Evolutionary conservation across 2,329 filamentous ascomycete species (phyloP), one percentile per base, ranked within the genome.

Genomic region (Mycosphaerella sp.): DNA sequence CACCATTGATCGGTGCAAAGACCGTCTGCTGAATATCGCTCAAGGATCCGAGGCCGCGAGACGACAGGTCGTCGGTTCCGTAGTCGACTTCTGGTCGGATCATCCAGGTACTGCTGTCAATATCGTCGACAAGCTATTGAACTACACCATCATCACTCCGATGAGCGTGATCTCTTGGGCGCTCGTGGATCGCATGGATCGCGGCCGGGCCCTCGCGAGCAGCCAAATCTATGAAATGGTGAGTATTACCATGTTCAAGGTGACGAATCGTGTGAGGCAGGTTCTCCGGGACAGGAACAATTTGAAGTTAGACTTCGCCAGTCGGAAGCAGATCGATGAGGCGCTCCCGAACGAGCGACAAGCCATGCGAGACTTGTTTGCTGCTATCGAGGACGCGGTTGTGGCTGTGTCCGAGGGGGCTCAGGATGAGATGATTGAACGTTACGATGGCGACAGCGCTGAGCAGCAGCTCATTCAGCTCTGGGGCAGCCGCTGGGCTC

Each of bases 41-140:
- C 78, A 84, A 1, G 79, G 83, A 44, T 92, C 87, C 0, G 82
- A 89, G 55, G 79, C 80, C 2, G 90, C 89, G 1, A 83, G 90
- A 40, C 81, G 84, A 41, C 93, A 98, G 72, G 95, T 98, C 66
- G 87, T 97, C 63, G 82, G 85, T 4, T 88, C 88, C 4, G 90
- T 97, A 39, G 88, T 96, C 76, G 79, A 84, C 40, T 98, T 96
- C 76, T 98, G 93, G 93, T 81, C 82, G 45, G 85, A 92, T 32
- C 92, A 98, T 65, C 90, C 92, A 0, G 93, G 93, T 56, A 85
- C 95, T 42, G 93, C 90, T 2, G 82, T 97, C 62, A 88, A 87
- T 63, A 95, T 98, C 64, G 81, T 97, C 55, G 92, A 97, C 76
- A 97, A 97, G 73, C 80, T 98, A 4, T 84, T 98, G 63, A 98